These are phyloP conservation scores for Phytophthora sansomeana DNA, from an alignment of 352 stramenopile genomes.

Conservation along the genomic window DNA sequence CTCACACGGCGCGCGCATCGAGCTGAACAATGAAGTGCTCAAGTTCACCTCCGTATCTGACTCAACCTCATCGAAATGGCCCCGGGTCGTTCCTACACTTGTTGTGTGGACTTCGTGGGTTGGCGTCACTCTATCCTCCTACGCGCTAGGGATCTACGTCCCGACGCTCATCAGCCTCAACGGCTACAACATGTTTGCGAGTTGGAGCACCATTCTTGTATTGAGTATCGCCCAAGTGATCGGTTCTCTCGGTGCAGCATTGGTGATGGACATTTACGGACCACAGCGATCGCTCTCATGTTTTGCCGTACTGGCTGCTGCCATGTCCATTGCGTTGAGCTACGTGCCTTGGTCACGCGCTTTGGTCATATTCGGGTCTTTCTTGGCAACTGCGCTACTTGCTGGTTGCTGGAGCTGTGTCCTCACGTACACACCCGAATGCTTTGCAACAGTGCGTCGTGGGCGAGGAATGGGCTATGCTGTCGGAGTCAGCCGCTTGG, in stretches of 20 bases:
- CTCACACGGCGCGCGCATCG: background rate
- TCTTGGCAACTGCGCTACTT: constrained; percentile 18
- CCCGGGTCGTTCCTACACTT: constrained; percentile 10
- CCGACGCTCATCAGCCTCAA: constrained; percentile 39
- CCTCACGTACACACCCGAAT: constrained; percentile 23
- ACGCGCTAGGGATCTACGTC: constrained; percentile 36
- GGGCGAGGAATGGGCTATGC: constrained; percentile 26
- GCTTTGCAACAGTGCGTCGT: constrained; percentile 15
- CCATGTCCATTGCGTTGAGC: constrained; percentile 13
- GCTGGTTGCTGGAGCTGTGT: constrained; percentile 33
- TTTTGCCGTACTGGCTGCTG: constrained; percentile 8
- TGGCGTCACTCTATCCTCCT: constrained; percentile 34
- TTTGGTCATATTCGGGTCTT: constrained; percentile 15
- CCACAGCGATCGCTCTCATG: constrained; percentile 6
- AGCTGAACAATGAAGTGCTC: background rate
- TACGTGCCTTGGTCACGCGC: constrained; percentile 17
- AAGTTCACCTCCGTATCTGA: background rate
- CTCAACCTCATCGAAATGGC: background rate
- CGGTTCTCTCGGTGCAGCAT: constrained; percentile 22
- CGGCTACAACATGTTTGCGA: constrained; percentile 36
- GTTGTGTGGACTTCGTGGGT: constrained; percentile 41
- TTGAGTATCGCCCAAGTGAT: constrained; percentile 20
- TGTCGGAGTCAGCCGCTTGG: constrained; percentile 29
- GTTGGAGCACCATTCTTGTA: constrained; percentile 21
- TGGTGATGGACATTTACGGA: constrained; percentile 17